Conservation (phyloP, 1,284 basidiomycete species). For the Vanrija pseudolonga region DNA sequence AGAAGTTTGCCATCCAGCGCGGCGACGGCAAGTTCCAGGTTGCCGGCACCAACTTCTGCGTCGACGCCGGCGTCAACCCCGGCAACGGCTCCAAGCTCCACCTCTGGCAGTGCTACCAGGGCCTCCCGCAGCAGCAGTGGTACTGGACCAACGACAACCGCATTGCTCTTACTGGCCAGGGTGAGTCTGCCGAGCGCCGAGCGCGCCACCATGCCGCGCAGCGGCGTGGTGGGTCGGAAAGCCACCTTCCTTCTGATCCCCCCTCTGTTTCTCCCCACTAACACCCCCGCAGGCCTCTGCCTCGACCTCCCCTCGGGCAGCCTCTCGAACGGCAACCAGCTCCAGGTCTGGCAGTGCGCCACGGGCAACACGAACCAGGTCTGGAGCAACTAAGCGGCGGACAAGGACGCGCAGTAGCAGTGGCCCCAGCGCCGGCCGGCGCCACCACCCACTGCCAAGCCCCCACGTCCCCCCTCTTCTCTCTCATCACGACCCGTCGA, state of each 20-base stretch:
- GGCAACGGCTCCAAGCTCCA: constrained; percentile 20
- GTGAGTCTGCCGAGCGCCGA: too few species aligned
- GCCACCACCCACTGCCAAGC: too few species aligned
- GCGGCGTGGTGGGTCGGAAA: too few species aligned
- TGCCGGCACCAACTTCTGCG: constrained; percentile 32
- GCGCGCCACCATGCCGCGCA: too few species aligned
- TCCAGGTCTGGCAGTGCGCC: constrained; percentile 21
- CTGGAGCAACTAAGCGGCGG: constrained; percentile 16
- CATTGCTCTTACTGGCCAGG: constrained; percentile 13
- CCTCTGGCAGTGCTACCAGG: constrained; percentile 22
- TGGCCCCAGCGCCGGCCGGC: too few species aligned
- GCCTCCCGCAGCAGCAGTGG: constrained; percentile 26
- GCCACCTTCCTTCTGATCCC: too few species aligned
- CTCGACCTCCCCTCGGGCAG: constrained; percentile 31
- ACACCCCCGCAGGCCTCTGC: constrained; percentile 17
- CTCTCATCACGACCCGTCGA: too few species aligned
- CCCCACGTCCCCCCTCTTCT: too few species aligned
- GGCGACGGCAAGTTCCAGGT: constrained; percentile 17
- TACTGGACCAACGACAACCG: constrained; percentile 23
- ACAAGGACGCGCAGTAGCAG: too few species aligned
- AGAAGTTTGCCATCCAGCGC: constrained; percentile 11
- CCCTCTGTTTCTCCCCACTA: not conserved
- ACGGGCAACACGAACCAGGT: constrained; percentile 40
- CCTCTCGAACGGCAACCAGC: constrained; percentile 15
- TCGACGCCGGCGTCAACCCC: constrained; percentile 28